phyloP scores from a whole-genome alignment of 208 protist species.

The Trypanosoma conorhini region DNA sequence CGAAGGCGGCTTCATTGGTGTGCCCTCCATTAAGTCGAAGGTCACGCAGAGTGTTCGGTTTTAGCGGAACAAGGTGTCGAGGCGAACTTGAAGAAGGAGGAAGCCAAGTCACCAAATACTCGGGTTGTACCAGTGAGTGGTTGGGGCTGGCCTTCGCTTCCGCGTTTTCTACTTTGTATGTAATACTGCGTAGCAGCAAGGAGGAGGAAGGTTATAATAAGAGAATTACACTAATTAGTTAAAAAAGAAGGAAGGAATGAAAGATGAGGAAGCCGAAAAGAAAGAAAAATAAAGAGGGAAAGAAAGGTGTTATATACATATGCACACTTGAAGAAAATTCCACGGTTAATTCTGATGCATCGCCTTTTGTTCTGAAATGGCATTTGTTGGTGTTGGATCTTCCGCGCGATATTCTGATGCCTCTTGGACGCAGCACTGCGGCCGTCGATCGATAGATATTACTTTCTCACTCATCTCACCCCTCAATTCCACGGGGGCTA shows the following conservation, averaged over 20 bases:
- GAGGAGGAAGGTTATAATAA: background rate
- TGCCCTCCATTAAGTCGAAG: conserved; percentile 67
- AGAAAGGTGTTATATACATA: background rate
- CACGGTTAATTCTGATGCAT: background rate
- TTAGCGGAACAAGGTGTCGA: conserved; percentile 3
- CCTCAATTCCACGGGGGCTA: background rate
- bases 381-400: background rate
- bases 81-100: background rate
- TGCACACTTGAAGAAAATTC: background rate
- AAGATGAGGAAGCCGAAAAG: background rate
- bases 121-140: background rate
- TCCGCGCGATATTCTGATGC: background rate
- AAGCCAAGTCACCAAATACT: background rate
- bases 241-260: background rate
- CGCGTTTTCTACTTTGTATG: background rate
- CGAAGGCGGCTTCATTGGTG: conserved; percentile 82
- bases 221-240: conserved; percentile 3
- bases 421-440: background rate
- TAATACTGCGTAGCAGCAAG: background rate
- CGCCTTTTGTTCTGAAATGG: background rate
- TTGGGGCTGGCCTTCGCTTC: background rate
- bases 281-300: conserved; percentile 13
- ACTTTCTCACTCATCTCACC: background rate
- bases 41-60: conserved; percentile 57
- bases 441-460: background rate